Percentiles rank a stretch among this genome's conserved stretches.
Evolutionary conservation across 352 stramenopile species (phyloP).

Genomic region (Globisporangium nagaii): DNA sequence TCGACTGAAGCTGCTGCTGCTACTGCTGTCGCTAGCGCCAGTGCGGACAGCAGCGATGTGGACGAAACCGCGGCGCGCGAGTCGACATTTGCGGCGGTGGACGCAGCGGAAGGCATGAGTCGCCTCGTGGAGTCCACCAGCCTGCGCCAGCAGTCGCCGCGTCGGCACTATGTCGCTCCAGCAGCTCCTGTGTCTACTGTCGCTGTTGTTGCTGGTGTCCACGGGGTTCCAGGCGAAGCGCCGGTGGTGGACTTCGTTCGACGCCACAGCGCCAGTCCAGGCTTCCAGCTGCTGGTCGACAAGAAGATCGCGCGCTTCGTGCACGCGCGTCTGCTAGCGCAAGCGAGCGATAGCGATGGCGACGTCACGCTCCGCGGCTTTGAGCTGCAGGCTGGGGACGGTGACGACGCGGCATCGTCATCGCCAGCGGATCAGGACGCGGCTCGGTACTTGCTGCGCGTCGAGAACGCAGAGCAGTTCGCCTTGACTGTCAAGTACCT

Average conservation of each 20-base stretch:
- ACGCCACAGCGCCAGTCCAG: background rate
- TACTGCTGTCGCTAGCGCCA: background rate
- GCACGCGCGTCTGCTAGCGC: background rate
- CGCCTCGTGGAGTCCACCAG: constrained; percentile 2
- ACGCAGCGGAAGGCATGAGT: constrained; percentile 5
- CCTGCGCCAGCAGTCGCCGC: background rate
- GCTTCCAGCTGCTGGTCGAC: constrained; percentile 1
- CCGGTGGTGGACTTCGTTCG: no score
- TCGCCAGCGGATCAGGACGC: background rate
- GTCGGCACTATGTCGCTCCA: no score
- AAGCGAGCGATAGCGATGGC: background rate
- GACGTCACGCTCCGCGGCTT: background rate
- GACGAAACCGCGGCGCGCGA: background rate
- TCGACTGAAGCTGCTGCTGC: background rate
- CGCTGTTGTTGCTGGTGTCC: background rate
- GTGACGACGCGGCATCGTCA: background rate
- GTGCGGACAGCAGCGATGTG: no score
- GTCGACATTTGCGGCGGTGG: background rate
- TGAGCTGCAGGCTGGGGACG: background rate
- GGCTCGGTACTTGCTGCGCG: constrained; percentile 3
- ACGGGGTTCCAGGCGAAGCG: background rate
- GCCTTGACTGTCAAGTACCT: background rate
- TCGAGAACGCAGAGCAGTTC: background rate
- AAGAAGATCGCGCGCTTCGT: background rate
- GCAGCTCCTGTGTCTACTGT: background rate